A percentile compares a stretch with the other conserved stretches of the same genome.
phyloP scores from a whole-genome alignment of 2,329 filamentous ascomycete genomes.

The Scytalidium lignicola region DNA sequence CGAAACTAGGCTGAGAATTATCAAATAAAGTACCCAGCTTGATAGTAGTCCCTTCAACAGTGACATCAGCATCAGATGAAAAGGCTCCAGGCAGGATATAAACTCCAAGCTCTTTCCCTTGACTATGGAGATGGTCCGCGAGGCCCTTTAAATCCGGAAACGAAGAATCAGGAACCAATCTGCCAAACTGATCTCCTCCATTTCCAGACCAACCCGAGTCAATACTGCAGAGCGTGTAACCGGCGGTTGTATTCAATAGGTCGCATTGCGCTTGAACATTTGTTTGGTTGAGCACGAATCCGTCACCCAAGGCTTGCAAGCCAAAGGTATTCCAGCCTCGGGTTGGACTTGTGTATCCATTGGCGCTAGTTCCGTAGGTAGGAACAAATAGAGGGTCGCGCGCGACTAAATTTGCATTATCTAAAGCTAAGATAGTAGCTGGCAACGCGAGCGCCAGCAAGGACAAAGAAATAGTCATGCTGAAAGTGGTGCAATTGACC shows the following conservation, averaged over 20 bases:
- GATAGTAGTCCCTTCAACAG: neutral
- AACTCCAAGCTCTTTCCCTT: neutral
- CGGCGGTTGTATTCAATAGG: neutral
- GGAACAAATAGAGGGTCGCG: neutral
- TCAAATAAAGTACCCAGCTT: neutral
- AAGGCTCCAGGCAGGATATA: neutral
- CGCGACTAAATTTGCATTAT: neutral
- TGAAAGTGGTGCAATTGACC: too few relatives aligned
- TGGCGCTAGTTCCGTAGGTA: neutral
- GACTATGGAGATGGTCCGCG: neutral
- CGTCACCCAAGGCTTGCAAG: neutral
- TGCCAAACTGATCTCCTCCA: neutral
- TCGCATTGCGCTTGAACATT: neutral
- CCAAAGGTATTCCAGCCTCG: slow-evolving; percentile 1
- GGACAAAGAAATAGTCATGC: too few relatives aligned
- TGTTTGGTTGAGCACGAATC: neutral
- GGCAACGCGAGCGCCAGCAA: too few relatives aligned
- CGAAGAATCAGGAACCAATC: neutral
- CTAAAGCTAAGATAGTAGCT: too few relatives aligned
- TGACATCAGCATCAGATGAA: neutral
- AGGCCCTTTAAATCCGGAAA: neutral
- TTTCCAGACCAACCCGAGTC: neutral
- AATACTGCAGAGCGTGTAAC: neutral
- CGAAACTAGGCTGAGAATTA: neutral
- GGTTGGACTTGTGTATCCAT: neutral